Conservation (phyloP, 2,329 filamentous ascomycete species). For the Nemania serpens region DNA sequence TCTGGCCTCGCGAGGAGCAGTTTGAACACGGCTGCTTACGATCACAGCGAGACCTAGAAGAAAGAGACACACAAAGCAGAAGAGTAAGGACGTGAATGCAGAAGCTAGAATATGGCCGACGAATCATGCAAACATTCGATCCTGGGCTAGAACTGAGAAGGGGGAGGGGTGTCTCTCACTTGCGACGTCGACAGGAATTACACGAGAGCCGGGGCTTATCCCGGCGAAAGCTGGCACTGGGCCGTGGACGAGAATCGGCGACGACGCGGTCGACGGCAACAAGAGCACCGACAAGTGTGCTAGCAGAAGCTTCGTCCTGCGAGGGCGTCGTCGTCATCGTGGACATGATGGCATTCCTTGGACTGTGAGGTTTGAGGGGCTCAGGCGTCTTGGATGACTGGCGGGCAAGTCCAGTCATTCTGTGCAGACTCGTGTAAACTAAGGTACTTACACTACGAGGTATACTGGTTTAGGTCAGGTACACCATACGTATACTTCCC, state of each 20-base stretch:
- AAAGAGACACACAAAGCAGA: background rate
- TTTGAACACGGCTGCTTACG: background rate
- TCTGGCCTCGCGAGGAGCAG: background rate
- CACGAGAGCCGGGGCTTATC: conserved; percentile 7
- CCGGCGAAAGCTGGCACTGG: background rate
- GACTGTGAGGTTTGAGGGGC: background rate
- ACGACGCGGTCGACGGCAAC: background rate
- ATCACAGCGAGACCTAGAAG: conserved; percentile 5
- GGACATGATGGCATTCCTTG: background rate
- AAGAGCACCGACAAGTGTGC: background rate
- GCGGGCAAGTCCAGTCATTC: no score
- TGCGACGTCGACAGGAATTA: conserved; percentile 5
- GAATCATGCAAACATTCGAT: no score
- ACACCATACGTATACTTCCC: no score
- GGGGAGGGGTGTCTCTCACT: background rate
- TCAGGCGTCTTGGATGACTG: background rate
- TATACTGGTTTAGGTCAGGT: no score
- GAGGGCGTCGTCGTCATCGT: background rate
- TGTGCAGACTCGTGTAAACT: no score
- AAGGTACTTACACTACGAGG: no score
- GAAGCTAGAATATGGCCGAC: no score
- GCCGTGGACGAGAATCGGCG: background rate
- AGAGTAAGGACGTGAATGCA: background rate
- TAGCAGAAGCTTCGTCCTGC: background rate
- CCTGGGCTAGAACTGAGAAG: no score